Evolutionary conservation across 345 rosid genomes (phyloP).

Genomic region (Geranium rotundifolium): DNA sequence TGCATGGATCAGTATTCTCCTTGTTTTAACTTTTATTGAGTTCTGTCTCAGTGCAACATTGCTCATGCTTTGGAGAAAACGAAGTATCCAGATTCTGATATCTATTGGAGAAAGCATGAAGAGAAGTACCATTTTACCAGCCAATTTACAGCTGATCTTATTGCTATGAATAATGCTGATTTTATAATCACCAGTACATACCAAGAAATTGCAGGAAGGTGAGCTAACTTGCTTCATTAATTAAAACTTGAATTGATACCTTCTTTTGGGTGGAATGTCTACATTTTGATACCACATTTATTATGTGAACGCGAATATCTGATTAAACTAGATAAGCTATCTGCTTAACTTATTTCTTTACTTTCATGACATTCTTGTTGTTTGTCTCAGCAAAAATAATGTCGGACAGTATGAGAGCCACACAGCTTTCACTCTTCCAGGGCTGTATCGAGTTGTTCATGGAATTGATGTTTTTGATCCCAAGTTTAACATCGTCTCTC

Average conservation of each 20-base stretch:
- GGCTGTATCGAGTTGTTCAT: too few species aligned
- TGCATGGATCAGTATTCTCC: too few species aligned
- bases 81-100: constrained; percentile 36
- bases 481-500: too few species aligned
- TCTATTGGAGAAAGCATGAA: constrained; percentile 37
- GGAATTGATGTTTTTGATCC: too few species aligned
- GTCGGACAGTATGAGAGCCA: constrained; percentile 61
- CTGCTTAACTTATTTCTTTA: too few species aligned
- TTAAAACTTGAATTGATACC: too few species aligned
- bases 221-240: background rate
- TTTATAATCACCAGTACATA: constrained; percentile 41
- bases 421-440: too few species aligned
- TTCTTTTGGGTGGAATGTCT: too few species aligned
- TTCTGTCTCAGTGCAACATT: constrained; percentile 27
- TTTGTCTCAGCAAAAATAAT: constrained; percentile 27
- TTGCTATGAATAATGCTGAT: constrained; percentile 36
- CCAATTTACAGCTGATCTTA: constrained; percentile 38
- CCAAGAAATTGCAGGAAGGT: constrained; percentile 43
- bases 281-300: too few species aligned
- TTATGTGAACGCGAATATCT: too few species aligned
- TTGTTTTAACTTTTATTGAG: background rate
- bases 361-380: too few species aligned
- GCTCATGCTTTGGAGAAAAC: constrained; percentile 37
- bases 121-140: constrained; percentile 35
- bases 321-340: too few species aligned